Percentiles rank a stretch among this genome's conserved stretches.
phyloP scores from a whole-genome alignment of 2,329 filamentous ascomycete genomes.

The Trichocomaceae sp. region DNA sequence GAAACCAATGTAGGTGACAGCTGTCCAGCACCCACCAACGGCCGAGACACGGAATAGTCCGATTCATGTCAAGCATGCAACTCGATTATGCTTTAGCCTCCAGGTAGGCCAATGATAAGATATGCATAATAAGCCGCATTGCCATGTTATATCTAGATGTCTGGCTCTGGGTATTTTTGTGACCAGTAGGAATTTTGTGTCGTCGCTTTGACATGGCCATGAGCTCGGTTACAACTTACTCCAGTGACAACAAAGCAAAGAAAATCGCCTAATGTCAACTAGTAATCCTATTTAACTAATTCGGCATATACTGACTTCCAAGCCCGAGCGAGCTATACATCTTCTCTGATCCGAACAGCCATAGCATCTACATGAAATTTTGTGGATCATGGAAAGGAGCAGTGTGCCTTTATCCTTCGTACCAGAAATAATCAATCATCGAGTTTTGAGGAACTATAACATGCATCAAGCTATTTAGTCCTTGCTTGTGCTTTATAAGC shows the following conservation, averaged over 20 bases:
- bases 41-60: constrained; percentile 7
- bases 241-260: not conserved
- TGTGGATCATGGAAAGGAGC: not conserved
- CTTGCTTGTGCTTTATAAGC: not conserved
- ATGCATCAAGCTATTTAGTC: not conserved
- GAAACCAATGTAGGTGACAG: constrained; percentile 6
- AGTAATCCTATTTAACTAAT: not conserved
- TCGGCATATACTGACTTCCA: not conserved
- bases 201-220: not conserved
- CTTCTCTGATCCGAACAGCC: not conserved
- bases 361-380: not conserved
- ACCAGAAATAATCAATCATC: not conserved
- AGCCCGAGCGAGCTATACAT: not conserved
- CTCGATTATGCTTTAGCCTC: not conserved
- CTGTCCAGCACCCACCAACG: constrained; percentile 4
- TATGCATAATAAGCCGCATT: not conserved
- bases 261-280: not conserved
- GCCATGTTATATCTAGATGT: not conserved
- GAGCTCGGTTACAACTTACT: not conserved
- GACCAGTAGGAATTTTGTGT: not conserved
- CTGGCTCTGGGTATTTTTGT: not conserved
- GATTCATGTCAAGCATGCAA: constrained; percentile 4
- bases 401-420: not conserved
- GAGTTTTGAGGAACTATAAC: not conserved
- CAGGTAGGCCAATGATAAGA: not conserved